Base-by-base conservation (phyloP, 495 filamentous ascomycete species). In the Xanthoparmelia taractica region DNA sequence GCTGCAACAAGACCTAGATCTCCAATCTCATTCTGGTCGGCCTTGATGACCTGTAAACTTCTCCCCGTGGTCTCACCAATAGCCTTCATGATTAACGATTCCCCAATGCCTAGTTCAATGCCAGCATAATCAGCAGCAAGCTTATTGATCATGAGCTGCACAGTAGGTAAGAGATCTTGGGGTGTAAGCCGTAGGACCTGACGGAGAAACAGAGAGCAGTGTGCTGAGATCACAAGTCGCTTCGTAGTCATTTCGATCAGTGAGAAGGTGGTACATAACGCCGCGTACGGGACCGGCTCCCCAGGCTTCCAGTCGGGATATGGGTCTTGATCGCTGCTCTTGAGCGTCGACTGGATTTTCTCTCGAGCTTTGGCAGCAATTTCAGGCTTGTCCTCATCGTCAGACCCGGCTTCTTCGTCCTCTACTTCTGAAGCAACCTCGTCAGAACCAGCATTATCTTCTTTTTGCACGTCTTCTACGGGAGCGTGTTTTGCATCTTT, bases 31-130 rank as follows among this genome's bases (percentile, higher is more conserved):
- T 91, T 90, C 65, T 98, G 94, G 69, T 98, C 94, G 45, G 85
- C 81, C 72, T 96, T 97, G 73, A 97, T 96, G 59, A 94, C 84
- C 12, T 83, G 75, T 47, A 97, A 74, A 70, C 87, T 94, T 60
- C 95, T 87, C 8, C 94, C 94, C 4, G 94, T 97, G 58, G 85
- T 87, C 76, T 98, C 92, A 18, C 92, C 91, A 70, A 98, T 96
- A 20, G 94, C 89, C 69, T 97, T 98, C 92, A 98, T 97, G 68
- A 98, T 96, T 52, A 98, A 72, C 18, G 91, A 96, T 77, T 98
- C 94, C 50, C 94, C 94, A 70, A 98, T 97, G 36, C 94, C 94
- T 23, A 98, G 79, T 74, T 98, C 94, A 62, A 98, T 89, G 25
- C 94, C 94, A 31, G 92, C 87, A 70, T 96, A 98, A 71, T 98